A percentile compares a stretch with the other conserved stretches of the same genome.
phyloP scores from a whole-genome alignment of 495 filamentous ascomycete species.

The Jackrogersella minutella region DNA sequence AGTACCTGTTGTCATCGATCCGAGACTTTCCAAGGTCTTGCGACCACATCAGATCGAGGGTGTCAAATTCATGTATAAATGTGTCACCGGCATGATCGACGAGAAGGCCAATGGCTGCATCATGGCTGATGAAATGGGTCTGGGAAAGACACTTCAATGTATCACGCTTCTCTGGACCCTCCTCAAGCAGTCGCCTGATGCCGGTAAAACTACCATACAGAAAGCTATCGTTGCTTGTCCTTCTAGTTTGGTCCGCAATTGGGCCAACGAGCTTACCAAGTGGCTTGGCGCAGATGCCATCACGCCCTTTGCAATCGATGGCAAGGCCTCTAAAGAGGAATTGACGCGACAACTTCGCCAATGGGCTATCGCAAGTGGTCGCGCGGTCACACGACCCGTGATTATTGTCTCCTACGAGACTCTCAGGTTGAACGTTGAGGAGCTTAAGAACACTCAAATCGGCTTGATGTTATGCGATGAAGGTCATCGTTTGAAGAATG shows the following conservation, averaged over 20 bases:
- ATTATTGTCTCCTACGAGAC: constrained; percentile 99
- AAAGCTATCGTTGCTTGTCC: constrained; percentile 99
- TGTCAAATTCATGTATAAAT: constrained; percentile 96
- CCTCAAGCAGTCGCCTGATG: constrained; percentile 92
- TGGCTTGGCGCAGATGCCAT: constrained; percentile 94
- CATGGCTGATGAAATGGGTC: constrained; percentile 99
- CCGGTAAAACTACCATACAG: constrained; percentile 90
- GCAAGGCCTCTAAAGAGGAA: constrained; percentile 94
- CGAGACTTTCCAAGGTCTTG: constrained; percentile 86
- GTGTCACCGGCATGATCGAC: constrained; percentile 93
- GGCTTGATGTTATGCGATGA: constrained; percentile 97
- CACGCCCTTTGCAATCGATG: constrained; percentile 94
- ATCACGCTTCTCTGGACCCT: constrained; percentile 90
- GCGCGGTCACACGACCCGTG: constrained; percentile 91
- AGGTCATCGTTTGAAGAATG: constrained; percentile 98
- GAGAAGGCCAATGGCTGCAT: constrained; percentile 96
- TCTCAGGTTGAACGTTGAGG: constrained; percentile 86
- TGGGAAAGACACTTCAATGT: constrained; percentile 87
- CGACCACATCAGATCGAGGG: constrained; percentile 98
- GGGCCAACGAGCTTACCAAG: constrained; percentile 95
- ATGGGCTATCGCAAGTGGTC: constrained; percentile 90
- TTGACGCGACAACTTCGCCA: constrained; percentile 88
- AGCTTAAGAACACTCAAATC: constrained; percentile 84
- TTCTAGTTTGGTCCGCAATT: constrained; percentile 95
- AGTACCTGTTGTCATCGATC: constrained; percentile 97